Evolutionary conservation across 768 basidiomycete species (phyloP), one percentile per base, ranked within the genome.

Genomic region (Favolaschia claudopus): DNA sequence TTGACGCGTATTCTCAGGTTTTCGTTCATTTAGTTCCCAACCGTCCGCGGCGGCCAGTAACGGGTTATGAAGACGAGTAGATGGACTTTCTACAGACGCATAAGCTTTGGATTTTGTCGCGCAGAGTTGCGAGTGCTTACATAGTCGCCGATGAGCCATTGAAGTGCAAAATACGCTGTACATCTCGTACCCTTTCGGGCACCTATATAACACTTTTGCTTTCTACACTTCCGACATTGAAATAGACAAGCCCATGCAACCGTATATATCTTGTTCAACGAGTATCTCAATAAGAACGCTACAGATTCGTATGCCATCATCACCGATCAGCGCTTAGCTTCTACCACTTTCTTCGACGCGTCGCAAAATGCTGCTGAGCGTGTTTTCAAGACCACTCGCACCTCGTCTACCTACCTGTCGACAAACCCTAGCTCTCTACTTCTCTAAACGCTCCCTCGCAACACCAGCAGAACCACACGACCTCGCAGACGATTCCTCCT

Each of bases 11-110:
- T n/a, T 28, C 46, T 38, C 25, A 29, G 32, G 25, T 36, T 45
- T 32, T 49, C 32, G 13, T 15, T 25, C 29, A 27, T 33, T 58
- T 92, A 53, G 51, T 53, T 8, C 51, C 51, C 17, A 29, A 53
- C 37, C 51, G 51, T 14, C 51, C 51, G 24, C 51, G 51, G 27
- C 20, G 51, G 42, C 25, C 38, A 42, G 51, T 53, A 17, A 29
- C 28, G 6, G 51, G 51, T 17, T 53, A 40, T 24, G 51, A 53
- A 15, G 51, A 53, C 51, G 51, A 53, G 50, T 38, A 42, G 38
- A 52, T 36, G 43, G 13, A 20, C n/a, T n/a, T n/a, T n/a, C n/a
- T n/a, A n/a, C n/a, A 22, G 20, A 45, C 7, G 9, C 6, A 10
- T 27, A 42, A 22, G 24, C 12, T 10, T 10, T n/a, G n/a, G 34